Base-by-base conservation (phyloP, 2,329 filamentous ascomycete genomes). In the Cadophora sp. region DNA sequence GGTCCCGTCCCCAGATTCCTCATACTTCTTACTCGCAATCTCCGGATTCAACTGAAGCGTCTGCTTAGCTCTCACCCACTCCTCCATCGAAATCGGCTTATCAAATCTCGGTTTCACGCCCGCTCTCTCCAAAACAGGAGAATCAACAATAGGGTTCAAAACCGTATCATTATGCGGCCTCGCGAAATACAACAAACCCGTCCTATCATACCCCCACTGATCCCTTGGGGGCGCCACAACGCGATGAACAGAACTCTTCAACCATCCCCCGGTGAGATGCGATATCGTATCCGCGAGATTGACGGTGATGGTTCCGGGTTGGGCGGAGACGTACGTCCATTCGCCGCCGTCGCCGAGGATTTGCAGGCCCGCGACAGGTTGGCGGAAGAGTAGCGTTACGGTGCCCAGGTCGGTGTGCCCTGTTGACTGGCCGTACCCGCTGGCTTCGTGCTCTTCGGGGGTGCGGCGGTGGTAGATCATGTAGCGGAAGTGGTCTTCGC, bases 401-500 rank as follows among this genome's bases (percentile, higher is more conserved):
- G 83, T 83, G 0, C 85, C 85, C 0, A 88, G 76, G 67, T 89
- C 86, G 0, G 85, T 88, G 71, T 88, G 85, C 0, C 85, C 85
- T 0, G 78, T 78, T 0, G 79, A 78, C 69, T 83, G 83, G 0
- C 85, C 77, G 22, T 78, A 76, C 0, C 81, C 81, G 1, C 80
- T 78, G 47, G 78, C 79, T 36, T 79, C 80, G 65, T 83, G 83
- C 27, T 85, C 81, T n/a, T 84, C 81, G 0, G 79, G 74, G 0
- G 78, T 81, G 43, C 85, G 83, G 0, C 82, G 81, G 9, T 81
- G 80, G 68, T 88, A 88, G 59, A 84, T 80, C 85, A 89, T 89
- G 74, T 88, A 89, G 2, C 88, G 82, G n/a, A 89, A 80, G 66
- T 89, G 86, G 27, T 86, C 85, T 68, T 89, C 86, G 20, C 84